Evolutionary conservation across 306 rosid species (phyloP).

Genomic region (Inga laurina): DNA sequence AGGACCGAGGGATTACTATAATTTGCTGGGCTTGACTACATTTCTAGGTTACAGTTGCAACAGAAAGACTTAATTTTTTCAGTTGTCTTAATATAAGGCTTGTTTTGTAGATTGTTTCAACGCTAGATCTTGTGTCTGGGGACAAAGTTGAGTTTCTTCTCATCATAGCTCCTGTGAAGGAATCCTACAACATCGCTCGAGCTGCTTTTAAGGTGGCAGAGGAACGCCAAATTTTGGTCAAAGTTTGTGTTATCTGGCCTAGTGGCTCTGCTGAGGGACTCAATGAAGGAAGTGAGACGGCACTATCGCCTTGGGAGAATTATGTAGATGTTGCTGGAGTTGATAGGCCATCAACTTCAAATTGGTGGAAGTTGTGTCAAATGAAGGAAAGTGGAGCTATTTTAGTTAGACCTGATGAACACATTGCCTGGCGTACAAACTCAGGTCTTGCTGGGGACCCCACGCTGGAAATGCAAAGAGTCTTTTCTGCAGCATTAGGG

Average conservation of each 20-base stretch:
- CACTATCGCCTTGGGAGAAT: constrained; percentile 50
- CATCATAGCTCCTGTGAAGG: constrained; percentile 45
- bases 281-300: constrained; percentile 34
- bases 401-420: constrained; percentile 68
- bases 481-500: constrained; percentile 61
- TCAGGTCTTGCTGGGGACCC: constrained; percentile 57
- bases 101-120: constrained; percentile 42
- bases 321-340: constrained; percentile 52
- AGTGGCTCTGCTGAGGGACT: constrained; percentile 21
- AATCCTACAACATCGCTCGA: constrained; percentile 53
- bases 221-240: constrained; percentile 44
- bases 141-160: constrained; percentile 65
- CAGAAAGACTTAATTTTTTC: background rate
- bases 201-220: constrained; percentile 52
- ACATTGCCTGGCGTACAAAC: constrained; percentile 71
- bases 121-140: constrained; percentile 55
- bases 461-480: constrained; percentile 57
- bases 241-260: constrained; percentile 59
- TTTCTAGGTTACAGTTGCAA: background rate
- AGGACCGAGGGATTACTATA: background rate
- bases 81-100: constrained; percentile 35
- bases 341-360: constrained; percentile 36
- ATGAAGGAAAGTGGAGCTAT: constrained; percentile 58
- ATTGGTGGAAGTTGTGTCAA: constrained; percentile 62
- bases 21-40: background rate